Base-by-base conservation (phyloP, 345 rosid genomes). In the Kernera saxatilis region DNA sequence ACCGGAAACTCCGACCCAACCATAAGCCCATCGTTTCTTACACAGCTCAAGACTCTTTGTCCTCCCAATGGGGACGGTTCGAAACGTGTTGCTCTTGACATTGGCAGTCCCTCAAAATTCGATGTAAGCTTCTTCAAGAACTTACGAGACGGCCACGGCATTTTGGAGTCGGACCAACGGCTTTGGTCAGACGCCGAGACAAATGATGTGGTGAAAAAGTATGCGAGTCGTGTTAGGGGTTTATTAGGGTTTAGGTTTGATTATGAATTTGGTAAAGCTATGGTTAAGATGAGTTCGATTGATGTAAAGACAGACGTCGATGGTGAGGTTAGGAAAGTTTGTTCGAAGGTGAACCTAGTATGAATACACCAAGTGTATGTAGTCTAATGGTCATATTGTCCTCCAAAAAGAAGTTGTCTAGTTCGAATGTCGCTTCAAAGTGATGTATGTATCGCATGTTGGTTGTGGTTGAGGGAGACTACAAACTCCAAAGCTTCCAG, bases 141-240 rank as follows among this genome's bases (percentile, higher is more conserved):
- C 54, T 52, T 90, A 14, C 72, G 85, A 3, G 87, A 85, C 5
- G 90, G 92, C 1, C 84, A 82, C 36, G 94, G 81, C 30, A 84
- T 88, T 13, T 68, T 88, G 55, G 94, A 90, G 72, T 88, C 94
- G 11, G 97, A 90, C 69, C 90, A 86, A 67, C 80, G 92, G 84
- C 84, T 90, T 21, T 82, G 85, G 87, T 80, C 78, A 6, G 92
- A 90, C 54, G 60, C 80, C 4, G 69, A 74, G 10, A 88, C 97
- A 0, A 69, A 81, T 1, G 32, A 8, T 2, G 32, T 78, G 23
- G 89, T 90, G 56, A 75, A 80, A 22, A 85, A 81, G 9, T 85
- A 84, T 74, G 86, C 83, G 2, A 87, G 90, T 50, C 71, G 54
- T 48, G 43, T 88, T 6, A 85, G 86, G 46, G 94, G 92, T 2